Evolutionary conservation across 129 eudicot genomes (phyloP).

Genomic region (Artemisia annua): DNA sequence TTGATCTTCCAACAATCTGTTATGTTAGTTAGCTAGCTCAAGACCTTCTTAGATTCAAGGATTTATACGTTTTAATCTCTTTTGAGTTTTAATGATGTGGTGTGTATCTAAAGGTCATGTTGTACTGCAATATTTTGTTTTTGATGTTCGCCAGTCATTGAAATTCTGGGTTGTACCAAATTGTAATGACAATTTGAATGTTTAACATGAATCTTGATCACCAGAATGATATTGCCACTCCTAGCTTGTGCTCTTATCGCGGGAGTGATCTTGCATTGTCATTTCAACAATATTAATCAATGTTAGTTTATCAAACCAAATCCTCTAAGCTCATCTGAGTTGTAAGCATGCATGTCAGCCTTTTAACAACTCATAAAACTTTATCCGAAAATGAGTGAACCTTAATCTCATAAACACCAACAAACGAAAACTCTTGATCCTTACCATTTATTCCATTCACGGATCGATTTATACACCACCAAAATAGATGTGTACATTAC

Average conservation of each 20-base stretch:
- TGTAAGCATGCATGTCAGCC: not conserved
- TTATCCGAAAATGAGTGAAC: too few relatives aligned
- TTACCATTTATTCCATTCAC: too few relatives aligned
- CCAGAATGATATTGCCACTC: not conserved
- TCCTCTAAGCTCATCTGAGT: too few relatives aligned
- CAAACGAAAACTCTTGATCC: too few relatives aligned
- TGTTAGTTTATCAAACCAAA: too few relatives aligned
- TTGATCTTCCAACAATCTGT: conserved; percentile 70
- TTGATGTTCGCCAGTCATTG: conserved; percentile 18
- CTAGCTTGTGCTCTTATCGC: not conserved
- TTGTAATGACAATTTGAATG: not conserved
- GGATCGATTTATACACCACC: too few relatives aligned
- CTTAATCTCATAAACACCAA: too few relatives aligned
- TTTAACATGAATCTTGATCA: not conserved
- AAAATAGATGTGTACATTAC: too few relatives aligned
- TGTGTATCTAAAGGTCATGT: conserved; percentile 13
- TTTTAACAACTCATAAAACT: too few relatives aligned
- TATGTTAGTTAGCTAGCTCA: conserved; percentile 42
- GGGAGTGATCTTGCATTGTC: not conserved
- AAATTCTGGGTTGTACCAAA: not conserved
- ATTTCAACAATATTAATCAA: not conserved
- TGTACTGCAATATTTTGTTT: conserved; percentile 20
- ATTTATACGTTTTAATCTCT: not conserved
- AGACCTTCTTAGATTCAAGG: not conserved
- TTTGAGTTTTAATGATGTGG: not conserved